A percentile compares a stretch with the other conserved stretches of the same genome.
phyloP scores from a whole-genome alignment of 2,329 filamentous ascomycete genomes.

The Endocalyx cinctus region DNA sequence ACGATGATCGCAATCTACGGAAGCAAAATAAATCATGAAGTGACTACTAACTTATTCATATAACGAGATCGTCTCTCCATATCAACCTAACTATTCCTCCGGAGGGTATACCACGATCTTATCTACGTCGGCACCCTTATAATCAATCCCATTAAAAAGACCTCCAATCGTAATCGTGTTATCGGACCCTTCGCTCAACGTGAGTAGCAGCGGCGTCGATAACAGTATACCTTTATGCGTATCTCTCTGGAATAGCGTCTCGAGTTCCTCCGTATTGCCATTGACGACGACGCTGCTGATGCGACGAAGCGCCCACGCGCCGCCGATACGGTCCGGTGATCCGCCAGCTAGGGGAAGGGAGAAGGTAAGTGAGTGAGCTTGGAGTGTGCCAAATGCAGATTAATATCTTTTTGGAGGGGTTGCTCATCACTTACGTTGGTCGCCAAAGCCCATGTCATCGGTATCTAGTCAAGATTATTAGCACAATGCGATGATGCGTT shows the following conservation, averaged over 20 bases:
- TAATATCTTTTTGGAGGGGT: too few relatives aligned
- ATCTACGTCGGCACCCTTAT: constrained; percentile 55
- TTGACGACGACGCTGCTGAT: constrained; percentile 57
- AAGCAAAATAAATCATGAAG: too few relatives aligned
- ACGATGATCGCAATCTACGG: too few relatives aligned
- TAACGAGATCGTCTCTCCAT: not conserved
- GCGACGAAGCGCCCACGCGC: constrained; percentile 54
- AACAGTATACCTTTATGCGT: constrained; percentile 57
- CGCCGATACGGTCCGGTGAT: constrained; percentile 54
- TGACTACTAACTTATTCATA: too few relatives aligned
- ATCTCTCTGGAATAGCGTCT: constrained; percentile 48
- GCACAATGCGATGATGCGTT: too few relatives aligned
- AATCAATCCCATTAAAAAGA: constrained; percentile 49
- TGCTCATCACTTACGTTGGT: constrained; percentile 41
- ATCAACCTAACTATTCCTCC: constrained; percentile 30
- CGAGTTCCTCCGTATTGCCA: constrained; percentile 43
- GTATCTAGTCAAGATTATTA: constrained; percentile 35
- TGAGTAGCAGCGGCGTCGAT: constrained; percentile 51
- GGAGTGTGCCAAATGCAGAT: too few relatives aligned
- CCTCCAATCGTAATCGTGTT: constrained; percentile 56
- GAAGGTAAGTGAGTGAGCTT: too few relatives aligned
- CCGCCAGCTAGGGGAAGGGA: constrained; percentile 36
- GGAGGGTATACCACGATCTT: constrained; percentile 56
- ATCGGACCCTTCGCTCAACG: constrained; percentile 43
- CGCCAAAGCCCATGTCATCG: constrained; percentile 58